These are phyloP conservation scores for Pistacia vera DNA, from an alignment of 345 rosid genomes.

Conservation along the genomic window DNA sequence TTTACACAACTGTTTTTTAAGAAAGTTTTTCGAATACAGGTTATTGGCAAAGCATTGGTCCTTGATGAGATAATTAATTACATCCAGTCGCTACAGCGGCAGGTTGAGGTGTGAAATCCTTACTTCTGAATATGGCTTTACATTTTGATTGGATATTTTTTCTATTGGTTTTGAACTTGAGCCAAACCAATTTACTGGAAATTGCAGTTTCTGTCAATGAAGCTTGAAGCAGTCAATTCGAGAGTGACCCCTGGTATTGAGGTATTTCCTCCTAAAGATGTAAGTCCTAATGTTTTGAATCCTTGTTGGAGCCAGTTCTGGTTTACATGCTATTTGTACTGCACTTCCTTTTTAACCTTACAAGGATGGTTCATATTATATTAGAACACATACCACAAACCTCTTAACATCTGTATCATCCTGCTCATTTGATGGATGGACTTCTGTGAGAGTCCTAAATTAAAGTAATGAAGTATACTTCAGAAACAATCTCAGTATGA, in stretches of 20 bases:
- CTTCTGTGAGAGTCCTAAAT: not conserved
- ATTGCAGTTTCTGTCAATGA: conserved; percentile 88
- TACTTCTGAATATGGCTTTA: not conserved
- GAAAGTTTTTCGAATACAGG: conserved; percentile 43
- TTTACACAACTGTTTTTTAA: conserved; percentile 1
- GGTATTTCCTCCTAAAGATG: conserved; percentile 75
- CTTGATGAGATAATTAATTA: conserved; percentile 93
- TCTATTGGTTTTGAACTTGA: not conserved
- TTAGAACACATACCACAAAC: not conserved
- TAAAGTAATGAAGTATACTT: not conserved
- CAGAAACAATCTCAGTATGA: not conserved
- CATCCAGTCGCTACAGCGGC: conserved; percentile 83
- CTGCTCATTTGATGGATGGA: not conserved
- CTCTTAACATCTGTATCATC: not conserved
- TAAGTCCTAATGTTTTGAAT: conserved; percentile 29
- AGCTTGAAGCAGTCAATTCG: conserved; percentile 85
- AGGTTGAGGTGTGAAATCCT: conserved; percentile 70
- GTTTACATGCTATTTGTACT: not conserved
- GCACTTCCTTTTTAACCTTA: not conserved
- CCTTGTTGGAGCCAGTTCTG: not conserved
- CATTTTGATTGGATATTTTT: conserved; percentile 1
- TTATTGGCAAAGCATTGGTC: conserved; percentile 89
- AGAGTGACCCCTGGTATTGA: conserved; percentile 66
- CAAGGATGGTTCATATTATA: not conserved
- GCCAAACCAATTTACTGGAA: conserved; percentile 19